Evolutionary conservation across 306 rosid genomes (phyloP).

Genomic region (Casuarina cunninghamiana): DNA sequence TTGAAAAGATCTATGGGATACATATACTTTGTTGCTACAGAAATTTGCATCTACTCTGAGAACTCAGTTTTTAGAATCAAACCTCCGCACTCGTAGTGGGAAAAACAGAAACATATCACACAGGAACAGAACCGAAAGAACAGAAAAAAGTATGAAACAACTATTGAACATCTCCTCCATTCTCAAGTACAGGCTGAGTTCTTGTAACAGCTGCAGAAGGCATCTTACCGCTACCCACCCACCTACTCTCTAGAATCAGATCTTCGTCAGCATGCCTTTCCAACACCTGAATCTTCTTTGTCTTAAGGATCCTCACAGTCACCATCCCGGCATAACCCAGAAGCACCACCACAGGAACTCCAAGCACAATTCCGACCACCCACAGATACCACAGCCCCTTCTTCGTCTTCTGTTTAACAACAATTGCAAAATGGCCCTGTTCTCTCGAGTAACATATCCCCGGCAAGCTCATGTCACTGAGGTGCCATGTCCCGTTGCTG

Average conservation of each 20-base stretch:
- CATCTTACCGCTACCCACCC: constrained; percentile 71
- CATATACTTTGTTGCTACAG: not conserved
- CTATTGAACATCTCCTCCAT: constrained; percentile 35
- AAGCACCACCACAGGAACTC: constrained; percentile 37
- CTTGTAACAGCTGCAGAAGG: constrained; percentile 75
- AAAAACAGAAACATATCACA: constrained; percentile 1
- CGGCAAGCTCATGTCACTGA: constrained; percentile 47
- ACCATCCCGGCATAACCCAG: constrained; percentile 48
- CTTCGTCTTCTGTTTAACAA: constrained; percentile 43
- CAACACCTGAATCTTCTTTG: constrained; percentile 66
- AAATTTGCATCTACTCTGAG: not conserved
- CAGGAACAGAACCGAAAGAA: constrained; percentile 2
- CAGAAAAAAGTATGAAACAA: constrained; percentile 2
- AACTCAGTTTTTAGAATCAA: no score
- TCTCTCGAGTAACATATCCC: constrained; percentile 51
- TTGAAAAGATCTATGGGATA: not conserved
- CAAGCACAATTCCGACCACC: constrained; percentile 56
- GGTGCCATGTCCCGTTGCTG: constrained; percentile 49
- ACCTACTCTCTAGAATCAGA: constrained; percentile 66
- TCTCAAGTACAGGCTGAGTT: constrained; percentile 72
- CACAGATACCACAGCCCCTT: constrained; percentile 45
- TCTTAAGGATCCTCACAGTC: constrained; percentile 38
- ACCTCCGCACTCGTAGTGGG: not conserved
- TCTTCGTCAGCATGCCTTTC: constrained; percentile 70
- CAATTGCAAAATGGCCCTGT: constrained; percentile 69